These are phyloP conservation scores for Phytopythium sindhum DNA, from an alignment of 352 stramenopile genomes.

Conservation along the genomic window DNA sequence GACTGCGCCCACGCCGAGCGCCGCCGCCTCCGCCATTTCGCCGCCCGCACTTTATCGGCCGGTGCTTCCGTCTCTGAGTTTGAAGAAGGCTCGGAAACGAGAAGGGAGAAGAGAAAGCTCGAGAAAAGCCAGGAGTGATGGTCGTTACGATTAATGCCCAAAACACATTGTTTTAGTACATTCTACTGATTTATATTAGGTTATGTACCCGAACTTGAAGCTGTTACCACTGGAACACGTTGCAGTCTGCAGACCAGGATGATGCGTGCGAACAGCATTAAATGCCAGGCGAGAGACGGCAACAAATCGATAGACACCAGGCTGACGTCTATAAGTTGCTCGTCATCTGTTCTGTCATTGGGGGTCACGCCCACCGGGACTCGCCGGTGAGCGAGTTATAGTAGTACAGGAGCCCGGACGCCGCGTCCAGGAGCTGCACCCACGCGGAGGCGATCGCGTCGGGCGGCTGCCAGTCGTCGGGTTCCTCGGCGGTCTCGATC, in stretches of 20 bases:
- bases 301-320: not conserved
- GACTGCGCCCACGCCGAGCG: slow-evolving; percentile 1
- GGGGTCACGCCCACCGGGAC: slow-evolving; percentile 51
- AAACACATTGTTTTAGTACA: not conserved
- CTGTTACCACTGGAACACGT: not conserved
- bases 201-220: not conserved
- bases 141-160: not conserved
- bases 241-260: no score
- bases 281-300: not conserved
- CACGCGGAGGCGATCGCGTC: slow-evolving; percentile 31
- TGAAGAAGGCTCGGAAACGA: not conserved
- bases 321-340: not conserved
- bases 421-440: slow-evolving; percentile 60
- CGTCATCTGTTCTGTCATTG: not conserved
- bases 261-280: no score
- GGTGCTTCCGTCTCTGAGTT: not conserved
- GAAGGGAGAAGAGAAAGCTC: not conserved
- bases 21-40: not conserved
- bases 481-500: slow-evolving; percentile 35
- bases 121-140: not conserved
- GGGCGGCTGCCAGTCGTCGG: slow-evolving; percentile 15
- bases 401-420: slow-evolving; percentile 64
- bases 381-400: slow-evolving; percentile 74
- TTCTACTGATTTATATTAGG: not conserved
- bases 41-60: not conserved